phyloP scores from a whole-genome alignment of 805 yeast species.

The Kodamaea kakaduensis region DNA sequence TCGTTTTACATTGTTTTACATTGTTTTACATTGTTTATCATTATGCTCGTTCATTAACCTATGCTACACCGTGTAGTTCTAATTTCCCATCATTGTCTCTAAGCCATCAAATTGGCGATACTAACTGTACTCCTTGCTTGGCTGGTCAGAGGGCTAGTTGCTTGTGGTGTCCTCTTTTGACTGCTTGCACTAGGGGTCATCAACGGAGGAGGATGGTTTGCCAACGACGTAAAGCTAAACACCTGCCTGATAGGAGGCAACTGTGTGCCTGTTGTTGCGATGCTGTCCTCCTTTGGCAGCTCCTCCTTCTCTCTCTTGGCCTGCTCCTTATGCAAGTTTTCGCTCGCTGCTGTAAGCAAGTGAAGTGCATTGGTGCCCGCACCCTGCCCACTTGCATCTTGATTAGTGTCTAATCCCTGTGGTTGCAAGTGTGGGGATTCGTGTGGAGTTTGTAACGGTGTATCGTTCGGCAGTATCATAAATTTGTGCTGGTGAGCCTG shows the following conservation, averaged over 20 bases:
- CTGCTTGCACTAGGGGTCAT: constrained; percentile 4
- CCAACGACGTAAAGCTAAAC: constrained; percentile 22
- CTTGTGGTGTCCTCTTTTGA: constrained; percentile 4
- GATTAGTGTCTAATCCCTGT: constrained; percentile 5
- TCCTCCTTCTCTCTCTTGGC: constrained; percentile 13
- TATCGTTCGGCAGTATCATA: constrained; percentile 35
- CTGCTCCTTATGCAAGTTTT: constrained; percentile 24
- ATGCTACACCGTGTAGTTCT: no score
- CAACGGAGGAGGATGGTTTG: constrained; percentile 9
- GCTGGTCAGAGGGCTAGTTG: constrained; percentile 1
- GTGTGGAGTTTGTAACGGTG: constrained; percentile 47
- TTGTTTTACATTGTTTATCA: no score
- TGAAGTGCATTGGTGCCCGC: constrained; percentile 18
- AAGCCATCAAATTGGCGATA: constrained; percentile 10
- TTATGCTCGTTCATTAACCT: no score
- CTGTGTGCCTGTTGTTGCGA: constrained; percentile 38
- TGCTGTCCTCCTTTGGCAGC: constrained; percentile 16
- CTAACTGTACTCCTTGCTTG: constrained; percentile 7
- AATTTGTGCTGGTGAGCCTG: constrained; percentile 8
- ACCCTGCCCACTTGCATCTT: constrained; percentile 9
- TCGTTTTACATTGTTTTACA: no score
- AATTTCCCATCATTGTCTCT: no score
- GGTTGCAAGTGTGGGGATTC: constrained; percentile 40
- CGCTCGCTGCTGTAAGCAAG: constrained; percentile 20
- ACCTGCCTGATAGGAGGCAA: constrained; percentile 42